A percentile compares a stretch with the other conserved stretches of the same genome.
These are phyloP conservation scores for Perilla frutescens DNA, from an alignment of 257 asterid genomes.

Conservation along the genomic window DNA sequence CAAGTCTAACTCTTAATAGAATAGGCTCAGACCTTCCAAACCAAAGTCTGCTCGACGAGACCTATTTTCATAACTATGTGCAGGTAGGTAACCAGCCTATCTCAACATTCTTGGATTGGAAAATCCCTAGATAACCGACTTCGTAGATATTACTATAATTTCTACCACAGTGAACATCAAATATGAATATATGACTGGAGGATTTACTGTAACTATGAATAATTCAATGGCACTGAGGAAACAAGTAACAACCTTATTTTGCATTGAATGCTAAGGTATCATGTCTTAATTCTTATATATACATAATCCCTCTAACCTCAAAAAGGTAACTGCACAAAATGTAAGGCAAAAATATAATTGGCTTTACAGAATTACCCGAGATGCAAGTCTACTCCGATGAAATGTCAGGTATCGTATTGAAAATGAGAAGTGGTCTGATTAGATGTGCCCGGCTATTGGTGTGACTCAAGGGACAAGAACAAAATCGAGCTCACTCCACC, in stretches of 20 bases:
- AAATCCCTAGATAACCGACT: no score
- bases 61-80: no score
- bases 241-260: background rate
- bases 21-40: no score
- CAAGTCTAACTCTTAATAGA: no score
- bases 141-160: no score
- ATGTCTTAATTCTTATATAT: background rate
- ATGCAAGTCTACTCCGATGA: background rate
- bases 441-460: constrained; percentile 11
- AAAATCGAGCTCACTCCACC: constrained; percentile 26
- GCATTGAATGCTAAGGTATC: background rate
- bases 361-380: constrained; percentile 14
- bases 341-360: constrained; percentile 11
- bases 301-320: constrained; percentile 17
- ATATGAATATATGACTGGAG: background rate
- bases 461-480: constrained; percentile 8
- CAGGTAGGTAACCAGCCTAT: no score
- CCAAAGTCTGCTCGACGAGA: no score
- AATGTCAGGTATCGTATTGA: background rate
- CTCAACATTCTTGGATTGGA: no score
- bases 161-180: no score
- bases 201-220: background rate
- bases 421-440: background rate
- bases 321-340: constrained; percentile 6
- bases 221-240: background rate